Conservation (phyloP, 345 rosid genomes). For the Adansonia digitata region DNA sequence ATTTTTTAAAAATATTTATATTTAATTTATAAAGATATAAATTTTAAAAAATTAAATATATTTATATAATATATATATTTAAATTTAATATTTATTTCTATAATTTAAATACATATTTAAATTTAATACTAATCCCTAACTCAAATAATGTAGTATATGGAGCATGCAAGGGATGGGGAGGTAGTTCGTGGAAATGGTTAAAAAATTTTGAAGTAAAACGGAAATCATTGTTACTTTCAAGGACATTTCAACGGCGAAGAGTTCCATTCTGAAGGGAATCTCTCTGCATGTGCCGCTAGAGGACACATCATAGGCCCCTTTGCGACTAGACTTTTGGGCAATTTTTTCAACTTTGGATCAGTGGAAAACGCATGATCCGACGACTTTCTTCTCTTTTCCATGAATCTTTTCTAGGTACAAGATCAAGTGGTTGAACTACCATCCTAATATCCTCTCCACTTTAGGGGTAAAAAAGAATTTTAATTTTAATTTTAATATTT, state of each 20-base stretch:
- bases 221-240: not conserved
- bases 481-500: too few species aligned
- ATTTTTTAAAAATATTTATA: too few species aligned
- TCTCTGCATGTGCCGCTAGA: constrained; percentile 7
- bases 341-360: constrained; percentile 7
- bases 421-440: not conserved
- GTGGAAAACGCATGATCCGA: constrained; percentile 4
- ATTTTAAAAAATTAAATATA: too few species aligned
- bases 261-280: constrained; percentile 9
- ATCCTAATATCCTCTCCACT: not conserved
- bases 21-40: too few species aligned
- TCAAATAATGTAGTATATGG: too few species aligned
- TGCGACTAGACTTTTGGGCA: not conserved
- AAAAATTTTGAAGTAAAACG: not conserved
- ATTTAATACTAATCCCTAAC: too few species aligned
- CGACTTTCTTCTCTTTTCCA: not conserved
- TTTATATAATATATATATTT: not conserved
- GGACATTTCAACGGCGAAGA: not conserved
- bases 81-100: too few species aligned
- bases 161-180: not conserved
- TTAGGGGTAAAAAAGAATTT: too few species aligned
- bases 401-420: too few species aligned
- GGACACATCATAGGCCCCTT: constrained; percentile 1
- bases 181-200: not conserved
- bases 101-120: too few species aligned